These are phyloP conservation scores for Globisporangium cystogenes DNA, from an alignment of 352 stramenopile species.

Conservation along the genomic window DNA sequence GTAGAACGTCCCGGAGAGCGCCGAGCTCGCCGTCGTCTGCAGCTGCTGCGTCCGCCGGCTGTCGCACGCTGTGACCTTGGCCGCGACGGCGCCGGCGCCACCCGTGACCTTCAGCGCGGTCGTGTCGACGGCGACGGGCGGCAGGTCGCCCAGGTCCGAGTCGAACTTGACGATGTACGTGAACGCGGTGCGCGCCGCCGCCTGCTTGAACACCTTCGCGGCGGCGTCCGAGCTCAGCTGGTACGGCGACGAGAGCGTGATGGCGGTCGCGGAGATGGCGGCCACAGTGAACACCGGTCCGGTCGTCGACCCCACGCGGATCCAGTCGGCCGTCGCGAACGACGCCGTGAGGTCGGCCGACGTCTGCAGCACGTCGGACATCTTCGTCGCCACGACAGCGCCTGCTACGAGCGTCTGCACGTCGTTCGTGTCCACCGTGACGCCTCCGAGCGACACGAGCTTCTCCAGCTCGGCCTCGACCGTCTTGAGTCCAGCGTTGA, in stretches of 20 bases:
- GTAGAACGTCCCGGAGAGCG: conserved; percentile 83
- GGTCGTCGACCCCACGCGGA: conserved; percentile 76
- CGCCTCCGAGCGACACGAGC: conserved; percentile 71
- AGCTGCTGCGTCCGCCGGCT: conserved; percentile 75
- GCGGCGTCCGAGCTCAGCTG: conserved; percentile 38
- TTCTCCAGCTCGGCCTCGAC: conserved; percentile 79
- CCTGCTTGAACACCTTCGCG: conserved; percentile 85
- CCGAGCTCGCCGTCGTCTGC: conserved; percentile 34
- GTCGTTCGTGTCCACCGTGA: conserved; percentile 88
- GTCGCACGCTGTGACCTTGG: conserved; percentile 83
- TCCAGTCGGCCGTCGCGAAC: conserved; percentile 89
- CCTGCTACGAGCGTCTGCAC: conserved; percentile 61
- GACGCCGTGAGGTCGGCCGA: conserved; percentile 41
- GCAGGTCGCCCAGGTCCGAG: conserved; percentile 67
- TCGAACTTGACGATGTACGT: conserved; percentile 76
- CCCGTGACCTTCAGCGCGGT: conserved; percentile 34
- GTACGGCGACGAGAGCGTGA: conserved; percentile 89
- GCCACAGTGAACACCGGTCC: conserved; percentile 87
- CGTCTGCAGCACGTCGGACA: conserved; percentile 65
- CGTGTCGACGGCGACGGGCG: conserved; percentile 44
- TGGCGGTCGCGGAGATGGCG: conserved; percentile 45
- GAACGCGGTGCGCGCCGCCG: conserved; percentile 31
- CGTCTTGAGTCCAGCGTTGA: conserved; percentile 74
- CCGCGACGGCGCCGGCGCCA: conserved; percentile 12
- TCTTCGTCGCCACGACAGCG: conserved; percentile 71